These are phyloP conservation scores for Phoenix dactylifera DNA, from an alignment of 176 grass and related monocot genomes.

Conservation along the genomic window DNA sequence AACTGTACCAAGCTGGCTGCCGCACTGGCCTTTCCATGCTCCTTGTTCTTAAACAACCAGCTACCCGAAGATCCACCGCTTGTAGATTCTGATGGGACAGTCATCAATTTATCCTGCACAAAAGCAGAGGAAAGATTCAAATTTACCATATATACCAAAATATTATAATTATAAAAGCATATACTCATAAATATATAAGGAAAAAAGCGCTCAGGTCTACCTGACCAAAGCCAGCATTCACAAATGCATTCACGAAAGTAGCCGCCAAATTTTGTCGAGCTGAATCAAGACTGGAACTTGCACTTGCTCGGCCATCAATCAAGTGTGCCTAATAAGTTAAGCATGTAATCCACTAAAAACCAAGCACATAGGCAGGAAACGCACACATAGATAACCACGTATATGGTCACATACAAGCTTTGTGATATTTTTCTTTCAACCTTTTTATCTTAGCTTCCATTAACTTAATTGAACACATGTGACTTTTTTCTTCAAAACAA, in stretches of 20 bases:
- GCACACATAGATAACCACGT: no score
- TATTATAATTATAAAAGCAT: no score
- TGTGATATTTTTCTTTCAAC: no score
- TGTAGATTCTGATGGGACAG: constrained; percentile 64
- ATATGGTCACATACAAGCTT: no score
- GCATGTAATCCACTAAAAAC: no score
- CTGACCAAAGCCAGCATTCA: constrained; percentile 98
- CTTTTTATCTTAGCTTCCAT: no score
- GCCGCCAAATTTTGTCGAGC: constrained; percentile 92
- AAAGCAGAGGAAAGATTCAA: constrained; percentile 7
- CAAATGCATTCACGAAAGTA: constrained; percentile 98
- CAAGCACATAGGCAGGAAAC: no score
- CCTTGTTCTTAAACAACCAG: constrained; percentile 99
- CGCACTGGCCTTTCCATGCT: constrained; percentile 91
- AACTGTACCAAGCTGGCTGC: constrained; percentile 80
- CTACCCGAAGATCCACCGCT: constrained; percentile 65
- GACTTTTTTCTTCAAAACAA: no score
- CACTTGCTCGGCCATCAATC: constrained; percentile 84
- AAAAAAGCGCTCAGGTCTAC: constrained; percentile 24
- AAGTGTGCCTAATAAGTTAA: constrained; percentile 62
- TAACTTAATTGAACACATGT: no score
- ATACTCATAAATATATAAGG: neutral
- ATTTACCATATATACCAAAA: no score
- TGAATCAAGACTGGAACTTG: constrained; percentile 93
- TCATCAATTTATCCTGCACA: constrained; percentile 97